These are phyloP conservation scores for Mycogone perniciosa DNA, from an alignment of 2,329 filamentous ascomycete species.

Conservation along the genomic window DNA sequence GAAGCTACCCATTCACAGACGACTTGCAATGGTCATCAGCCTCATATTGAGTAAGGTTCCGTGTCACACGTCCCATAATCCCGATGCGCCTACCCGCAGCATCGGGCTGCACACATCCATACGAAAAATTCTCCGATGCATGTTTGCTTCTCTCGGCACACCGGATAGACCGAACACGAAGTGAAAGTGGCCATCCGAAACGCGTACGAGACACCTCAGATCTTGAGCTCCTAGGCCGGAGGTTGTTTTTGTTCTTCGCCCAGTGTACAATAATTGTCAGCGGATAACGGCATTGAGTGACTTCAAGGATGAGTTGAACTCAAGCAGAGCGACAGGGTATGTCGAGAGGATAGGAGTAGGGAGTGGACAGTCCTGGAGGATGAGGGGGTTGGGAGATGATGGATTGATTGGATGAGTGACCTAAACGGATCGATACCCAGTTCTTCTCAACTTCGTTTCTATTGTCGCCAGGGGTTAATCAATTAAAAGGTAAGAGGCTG, in stretches of 20 bases:
- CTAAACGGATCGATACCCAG: too few relatives aligned
- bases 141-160: conserved; percentile 6
- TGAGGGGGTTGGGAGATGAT: too few relatives aligned
- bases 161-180: conserved; percentile 1
- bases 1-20: background rate
- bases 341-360: background rate
- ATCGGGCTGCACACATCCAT: conserved; percentile 2
- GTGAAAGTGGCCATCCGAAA: background rate
- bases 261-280: background rate
- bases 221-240: background rate
- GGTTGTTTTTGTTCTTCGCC: background rate
- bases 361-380: background rate
- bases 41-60: too few relatives aligned
- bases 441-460: too few relatives aligned
- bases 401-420: too few relatives aligned
- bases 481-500: too few relatives aligned
- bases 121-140: conserved; percentile 12
- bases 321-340: background rate
- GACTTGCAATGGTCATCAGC: too few relatives aligned
- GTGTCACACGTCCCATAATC: background rate
- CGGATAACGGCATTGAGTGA: background rate
- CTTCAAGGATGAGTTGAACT: background rate
- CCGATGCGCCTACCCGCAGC: conserved; percentile 3
- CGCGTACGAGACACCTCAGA: background rate
- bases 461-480: too few relatives aligned